Evolutionary conservation across 768 basidiomycete species (phyloP), one percentile per base, ranked within the genome.

Genomic region (Cyclocybe cylindracea): DNA sequence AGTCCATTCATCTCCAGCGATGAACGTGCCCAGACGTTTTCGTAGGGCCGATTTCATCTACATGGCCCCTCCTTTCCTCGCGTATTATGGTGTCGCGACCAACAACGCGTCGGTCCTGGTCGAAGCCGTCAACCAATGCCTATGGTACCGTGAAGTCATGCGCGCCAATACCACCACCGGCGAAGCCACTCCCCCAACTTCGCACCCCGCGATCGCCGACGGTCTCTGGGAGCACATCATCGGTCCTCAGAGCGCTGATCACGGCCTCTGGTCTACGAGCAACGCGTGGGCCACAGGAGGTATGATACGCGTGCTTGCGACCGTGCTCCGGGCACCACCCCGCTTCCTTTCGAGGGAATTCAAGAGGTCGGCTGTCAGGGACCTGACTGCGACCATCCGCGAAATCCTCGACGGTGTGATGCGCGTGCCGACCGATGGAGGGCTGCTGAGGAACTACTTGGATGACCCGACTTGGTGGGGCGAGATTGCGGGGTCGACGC

Each of bases 221-320:
- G 53, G 65, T 32, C 54, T 67, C 14, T 79, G 76, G 76, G 50
- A 60, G 11, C 77, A 78, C 59, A 78, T 79, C 38, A 55, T 72
- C 18, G 77, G 77, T 0, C 74, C 75, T 10, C 49, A 61, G n/a
- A 63, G 56, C 42, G 34, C 52, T 19, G 78, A 79, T 43, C 58
- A 66, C 0, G 77, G 77, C 2, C 53, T 78, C 1, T 80, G 78
- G 78, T 73, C 74, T 0, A 78, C 77, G 39, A 82, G 83, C 2
- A 90, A 89, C 56, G 86, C 72, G 0, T 89, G 89, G 89, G 87
- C 86, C 0, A 84, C 85, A 1, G 80, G 79, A 0, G 87, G 87
- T 0, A 84, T 85, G 76, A 66, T 82, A 19, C 76, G 87, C 5
- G 83, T 89, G 4, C 66, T 80, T 24, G 77, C 77, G 18, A 75